These are phyloP conservation scores for Rhododendron molle DNA, from an alignment of 148 eudicot species.

Conservation along the genomic window DNA sequence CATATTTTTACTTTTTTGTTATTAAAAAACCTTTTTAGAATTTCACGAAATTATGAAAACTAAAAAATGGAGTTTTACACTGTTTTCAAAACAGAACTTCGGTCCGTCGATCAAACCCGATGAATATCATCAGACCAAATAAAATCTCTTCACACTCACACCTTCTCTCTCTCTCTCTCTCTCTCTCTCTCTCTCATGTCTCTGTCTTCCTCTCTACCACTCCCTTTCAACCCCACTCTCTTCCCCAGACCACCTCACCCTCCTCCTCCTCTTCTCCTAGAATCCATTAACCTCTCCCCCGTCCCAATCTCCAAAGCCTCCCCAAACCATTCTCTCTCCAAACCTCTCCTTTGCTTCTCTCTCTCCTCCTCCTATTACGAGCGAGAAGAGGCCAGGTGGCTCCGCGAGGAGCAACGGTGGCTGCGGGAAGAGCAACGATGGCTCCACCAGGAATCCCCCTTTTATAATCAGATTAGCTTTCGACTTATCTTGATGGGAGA, in stretches of 20 bases:
- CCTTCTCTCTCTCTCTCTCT: neutral
- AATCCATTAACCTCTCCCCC: neutral
- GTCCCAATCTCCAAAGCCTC: conserved; percentile 5
- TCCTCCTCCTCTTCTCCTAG: neutral
- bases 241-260: neutral
- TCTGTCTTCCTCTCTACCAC: conserved; percentile 1
- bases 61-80: too few relatives aligned
- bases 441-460: conserved; percentile 79
- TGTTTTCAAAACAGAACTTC: too few relatives aligned
- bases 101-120: too few relatives aligned
- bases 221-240: conserved; percentile 8
- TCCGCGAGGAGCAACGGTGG: conserved; percentile 93
- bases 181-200: neutral
- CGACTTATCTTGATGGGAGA: too few relatives aligned
- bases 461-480: too few relatives aligned
- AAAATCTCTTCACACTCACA: neutral
- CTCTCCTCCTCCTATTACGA: conserved; percentile 18
- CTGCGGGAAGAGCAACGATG: conserved; percentile 89
- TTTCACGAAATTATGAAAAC: too few relatives aligned
- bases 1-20: too few relatives aligned
- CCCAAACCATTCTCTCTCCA: neutral
- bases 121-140: too few relatives aligned
- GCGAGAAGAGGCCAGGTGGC: conserved; percentile 69
- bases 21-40: too few relatives aligned
- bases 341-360: conserved; percentile 25